Evolutionary conservation across 2,329 filamentous ascomycete genomes (phyloP).

Genomic region (Conoideocrella luteorostrata): DNA sequence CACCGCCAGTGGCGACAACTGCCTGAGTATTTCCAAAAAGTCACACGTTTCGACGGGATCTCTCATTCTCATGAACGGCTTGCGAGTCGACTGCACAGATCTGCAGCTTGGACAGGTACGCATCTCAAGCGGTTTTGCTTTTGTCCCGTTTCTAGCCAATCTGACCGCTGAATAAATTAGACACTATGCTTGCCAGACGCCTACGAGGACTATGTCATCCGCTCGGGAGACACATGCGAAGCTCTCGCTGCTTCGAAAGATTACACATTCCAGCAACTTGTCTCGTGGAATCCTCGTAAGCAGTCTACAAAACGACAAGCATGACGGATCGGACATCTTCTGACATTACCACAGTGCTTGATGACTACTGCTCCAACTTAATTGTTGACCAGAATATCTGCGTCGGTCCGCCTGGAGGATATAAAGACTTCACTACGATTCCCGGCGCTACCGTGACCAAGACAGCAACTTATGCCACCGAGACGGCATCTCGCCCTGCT

Average conservation of each 20-base stretch:
- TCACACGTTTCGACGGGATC: conserved; percentile 4
- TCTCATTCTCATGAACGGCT: conserved; percentile 1
- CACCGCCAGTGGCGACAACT: conserved; percentile 4
- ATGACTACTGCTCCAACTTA: conserved; percentile 4
- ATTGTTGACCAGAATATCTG: conserved; percentile 5
- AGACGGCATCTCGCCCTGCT: not conserved
- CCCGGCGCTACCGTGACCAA: conserved; percentile 1
- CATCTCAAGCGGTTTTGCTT: not conserved
- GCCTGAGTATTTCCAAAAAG: conserved; percentile 1
- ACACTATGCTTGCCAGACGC: conserved; percentile 4
- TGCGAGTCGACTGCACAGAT: conserved; percentile 4
- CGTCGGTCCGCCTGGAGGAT: conserved; percentile 5
- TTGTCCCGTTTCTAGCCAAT: not conserved
- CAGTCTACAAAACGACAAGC: not conserved
- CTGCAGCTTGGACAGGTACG: conserved; percentile 4
- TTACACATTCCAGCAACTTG: conserved; percentile 4
- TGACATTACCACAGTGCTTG: conserved; percentile 2
- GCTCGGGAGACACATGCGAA: conserved; percentile 3
- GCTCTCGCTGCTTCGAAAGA: not conserved
- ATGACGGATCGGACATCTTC: not conserved
- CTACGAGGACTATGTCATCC: conserved; percentile 4
- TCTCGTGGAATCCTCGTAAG: conserved; percentile 6
- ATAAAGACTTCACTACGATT: conserved; percentile 1
- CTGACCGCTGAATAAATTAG: conserved; percentile 3
- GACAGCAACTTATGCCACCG: conserved; percentile 2